phyloP scores from a whole-genome alignment of 441 rosid species.

The Daphne laureola region DNA sequence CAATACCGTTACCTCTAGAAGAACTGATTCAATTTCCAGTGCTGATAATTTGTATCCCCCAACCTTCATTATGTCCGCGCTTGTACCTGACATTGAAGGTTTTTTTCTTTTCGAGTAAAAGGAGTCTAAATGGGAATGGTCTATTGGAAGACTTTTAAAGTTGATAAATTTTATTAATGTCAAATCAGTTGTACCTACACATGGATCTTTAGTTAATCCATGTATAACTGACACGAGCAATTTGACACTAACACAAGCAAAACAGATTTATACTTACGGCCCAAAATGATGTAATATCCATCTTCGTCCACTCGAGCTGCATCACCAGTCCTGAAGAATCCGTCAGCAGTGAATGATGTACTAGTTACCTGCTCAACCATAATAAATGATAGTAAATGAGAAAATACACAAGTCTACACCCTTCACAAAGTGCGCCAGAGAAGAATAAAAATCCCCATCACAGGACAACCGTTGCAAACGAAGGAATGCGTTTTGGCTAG shows the following conservation, averaged over 20 bases:
- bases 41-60: slow-evolving; percentile 98
- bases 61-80: slow-evolving; percentile 95
- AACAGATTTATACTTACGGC: slow-evolving; percentile 46
- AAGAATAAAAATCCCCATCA: too few relatives aligned
- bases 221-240: too few relatives aligned
- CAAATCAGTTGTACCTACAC: too few relatives aligned
- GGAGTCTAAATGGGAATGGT: not conserved
- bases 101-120: too few relatives aligned
- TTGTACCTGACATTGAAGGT: slow-evolving; percentile 46
- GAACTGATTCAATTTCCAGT: slow-evolving; percentile 83
- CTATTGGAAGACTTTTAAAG: slow-evolving; percentile 3
- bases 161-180: not conserved
- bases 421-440: not conserved
- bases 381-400: slow-evolving; percentile 10
- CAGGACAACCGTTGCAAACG: too few relatives aligned
- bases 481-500: too few relatives aligned
- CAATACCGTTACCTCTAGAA: slow-evolving; percentile 62
- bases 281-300: slow-evolving; percentile 80
- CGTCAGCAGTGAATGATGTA: slow-evolving; percentile 75
- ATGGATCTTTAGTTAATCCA: too few relatives aligned
- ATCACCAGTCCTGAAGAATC: slow-evolving; percentile 96
- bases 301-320: slow-evolving; percentile 81
- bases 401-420: not conserved
- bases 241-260: too few relatives aligned
- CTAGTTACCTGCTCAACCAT: slow-evolving; percentile 44